These are phyloP conservation scores for Sarocladiaceae sp. DNA, from an alignment of 2,329 filamentous ascomycete genomes.

Conservation along the genomic window DNA sequence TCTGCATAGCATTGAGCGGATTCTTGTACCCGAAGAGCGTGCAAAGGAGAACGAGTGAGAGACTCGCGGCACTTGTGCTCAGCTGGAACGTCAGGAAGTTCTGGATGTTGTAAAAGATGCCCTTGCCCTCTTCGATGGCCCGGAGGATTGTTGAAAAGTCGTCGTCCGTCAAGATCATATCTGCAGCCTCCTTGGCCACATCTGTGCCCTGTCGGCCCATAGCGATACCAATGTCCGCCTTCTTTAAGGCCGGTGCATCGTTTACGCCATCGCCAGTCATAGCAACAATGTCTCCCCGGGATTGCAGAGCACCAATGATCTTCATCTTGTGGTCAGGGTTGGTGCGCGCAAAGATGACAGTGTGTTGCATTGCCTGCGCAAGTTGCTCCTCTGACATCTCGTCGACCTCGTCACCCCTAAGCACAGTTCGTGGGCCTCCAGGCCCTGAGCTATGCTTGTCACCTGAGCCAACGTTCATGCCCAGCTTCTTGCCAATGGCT, in stretches of 20 bases:
- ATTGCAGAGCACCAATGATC: conserved; percentile 87
- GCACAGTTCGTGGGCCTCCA: conserved; percentile 39
- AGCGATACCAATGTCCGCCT: conserved; percentile 94
- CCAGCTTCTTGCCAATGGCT: conserved; percentile 91
- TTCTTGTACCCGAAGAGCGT: conserved; percentile 91
- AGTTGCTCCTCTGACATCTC: conserved; percentile 83
- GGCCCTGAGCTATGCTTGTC: neutral
- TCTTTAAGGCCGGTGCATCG: conserved; percentile 93
- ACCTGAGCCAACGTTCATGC: conserved; percentile 70
- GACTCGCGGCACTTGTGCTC: conserved; percentile 89
- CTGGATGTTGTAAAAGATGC: conserved; percentile 99
- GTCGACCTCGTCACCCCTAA: conserved; percentile 90
- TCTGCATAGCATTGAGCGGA: conserved; percentile 98
- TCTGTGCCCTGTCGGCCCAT: conserved; percentile 96
- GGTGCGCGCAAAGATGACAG: conserved; percentile 92
- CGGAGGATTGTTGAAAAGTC: conserved; percentile 88
- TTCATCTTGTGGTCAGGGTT: conserved; percentile 98
- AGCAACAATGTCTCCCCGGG: conserved; percentile 91
- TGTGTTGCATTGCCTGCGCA: conserved; percentile 77
- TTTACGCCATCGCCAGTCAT: conserved; percentile 99
- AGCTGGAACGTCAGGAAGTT: conserved; percentile 99
- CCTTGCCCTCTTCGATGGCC: conserved; percentile 97
- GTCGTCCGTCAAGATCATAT: conserved; percentile 88
- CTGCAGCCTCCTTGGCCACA: conserved; percentile 93
- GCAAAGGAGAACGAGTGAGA: conserved; percentile 88